Conservation (phyloP, 306 rosid species). For the Macrotyloma uniflorum region DNA sequence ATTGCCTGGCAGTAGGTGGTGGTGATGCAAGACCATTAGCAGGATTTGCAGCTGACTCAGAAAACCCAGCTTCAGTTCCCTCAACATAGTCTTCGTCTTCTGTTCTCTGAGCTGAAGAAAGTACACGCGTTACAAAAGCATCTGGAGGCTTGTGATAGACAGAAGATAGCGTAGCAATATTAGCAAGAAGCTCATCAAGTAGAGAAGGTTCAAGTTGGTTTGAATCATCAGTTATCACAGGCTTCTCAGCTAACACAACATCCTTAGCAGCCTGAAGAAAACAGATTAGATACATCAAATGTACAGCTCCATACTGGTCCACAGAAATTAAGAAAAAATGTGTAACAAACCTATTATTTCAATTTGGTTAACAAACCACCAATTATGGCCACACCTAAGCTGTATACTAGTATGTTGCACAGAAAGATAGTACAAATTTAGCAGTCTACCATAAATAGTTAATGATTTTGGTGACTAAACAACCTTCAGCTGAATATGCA, state of each 20-base stretch:
- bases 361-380: background rate
- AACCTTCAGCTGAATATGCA: background rate
- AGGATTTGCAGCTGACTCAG: constrained; percentile 64
- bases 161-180: constrained; percentile 88
- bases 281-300: constrained; percentile 37
- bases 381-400: background rate
- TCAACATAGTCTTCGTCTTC: constrained; percentile 83
- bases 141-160: constrained; percentile 96
- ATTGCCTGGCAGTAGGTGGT: constrained; percentile 52
- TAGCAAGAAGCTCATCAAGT: constrained; percentile 92
- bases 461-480: constrained; percentile 4
- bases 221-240: constrained; percentile 87
- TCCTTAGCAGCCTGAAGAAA: constrained; percentile 89
- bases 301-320: background rate
- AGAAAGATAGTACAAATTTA: background rate
- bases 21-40: constrained; percentile 64
- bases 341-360: background rate
- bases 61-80: constrained; percentile 72
- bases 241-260: constrained; percentile 97
- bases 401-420: constrained; percentile 17
- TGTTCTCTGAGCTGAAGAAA: constrained; percentile 60
- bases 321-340: background rate
- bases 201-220: constrained; percentile 83
- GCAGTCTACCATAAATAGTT: constrained; percentile 3
- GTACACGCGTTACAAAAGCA: constrained; percentile 80